These are phyloP conservation scores for Aurantiochytrium sp. DNA, from an alignment of 108 stramenopile genomes.

Conservation along the genomic window DNA sequence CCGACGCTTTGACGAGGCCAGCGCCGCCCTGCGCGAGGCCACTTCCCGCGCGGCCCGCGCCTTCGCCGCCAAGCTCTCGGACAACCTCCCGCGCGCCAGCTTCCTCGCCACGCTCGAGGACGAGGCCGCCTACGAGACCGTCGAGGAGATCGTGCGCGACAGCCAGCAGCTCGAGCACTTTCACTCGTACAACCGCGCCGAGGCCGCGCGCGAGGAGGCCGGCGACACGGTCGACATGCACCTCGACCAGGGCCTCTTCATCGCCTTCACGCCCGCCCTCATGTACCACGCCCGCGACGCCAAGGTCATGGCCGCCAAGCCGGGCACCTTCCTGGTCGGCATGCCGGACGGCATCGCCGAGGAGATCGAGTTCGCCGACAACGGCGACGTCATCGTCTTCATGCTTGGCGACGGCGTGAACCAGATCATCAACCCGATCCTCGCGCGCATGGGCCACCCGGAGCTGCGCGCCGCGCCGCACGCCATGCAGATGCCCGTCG, in stretches of 20 bases:
- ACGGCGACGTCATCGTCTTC: conserved; percentile 62
- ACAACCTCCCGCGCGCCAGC: background rate
- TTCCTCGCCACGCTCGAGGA: background rate
- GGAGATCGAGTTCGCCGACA: conserved; percentile 54
- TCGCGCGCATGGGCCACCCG: background rate
- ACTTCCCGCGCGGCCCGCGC: background rate
- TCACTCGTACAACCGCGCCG: conserved; percentile 58
- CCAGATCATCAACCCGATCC: conserved; percentile 56
- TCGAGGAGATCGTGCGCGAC: conserved; percentile 54
- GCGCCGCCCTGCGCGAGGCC: background rate
- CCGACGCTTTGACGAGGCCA: background rate
- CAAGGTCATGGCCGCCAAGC: conserved; percentile 1
- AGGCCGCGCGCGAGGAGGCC: background rate
- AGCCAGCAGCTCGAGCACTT: conserved; percentile 79
- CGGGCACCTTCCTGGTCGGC: conserved; percentile 49
- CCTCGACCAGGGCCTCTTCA: conserved; percentile 69
- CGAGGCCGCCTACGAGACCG: conserved; percentile 18
- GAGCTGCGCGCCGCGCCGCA: conserved; percentile 67
- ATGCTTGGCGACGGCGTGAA: conserved; percentile 78
- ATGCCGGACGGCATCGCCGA: conserved; percentile 48
- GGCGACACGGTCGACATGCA: conserved; percentile 56
- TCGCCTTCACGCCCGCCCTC: conserved; percentile 69
- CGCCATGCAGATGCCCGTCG: conserved; percentile 46
- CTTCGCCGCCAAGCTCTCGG: background rate
- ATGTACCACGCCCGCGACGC: conserved; percentile 33